Base-by-base conservation (phyloP, 2,329 filamentous ascomycete genomes). In the Diaporthe citri region DNA sequence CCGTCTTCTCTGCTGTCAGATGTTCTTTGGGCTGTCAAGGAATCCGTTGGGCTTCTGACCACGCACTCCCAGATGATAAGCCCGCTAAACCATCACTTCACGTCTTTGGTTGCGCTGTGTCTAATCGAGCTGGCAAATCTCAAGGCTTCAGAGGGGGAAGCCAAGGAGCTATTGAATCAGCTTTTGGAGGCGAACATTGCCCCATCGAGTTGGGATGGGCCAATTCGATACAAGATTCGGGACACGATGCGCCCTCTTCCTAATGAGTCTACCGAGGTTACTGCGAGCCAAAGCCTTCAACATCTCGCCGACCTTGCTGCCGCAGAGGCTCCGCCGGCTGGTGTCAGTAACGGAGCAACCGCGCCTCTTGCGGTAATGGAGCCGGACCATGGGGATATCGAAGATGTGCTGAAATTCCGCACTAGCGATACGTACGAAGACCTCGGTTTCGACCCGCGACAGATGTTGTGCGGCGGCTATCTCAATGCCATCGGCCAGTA, bases 81-180 rank as follows among this genome's bases (percentile, higher is more conserved):
- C 71, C 93, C 93, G 0, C 84, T 95, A 59, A 91, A 91, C 73
- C 91, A 94, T 79, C 92, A 95, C 80, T 93, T 93, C 77, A 88
- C 88, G 72, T 88, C 87, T 17, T 85, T 94, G 13, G 87, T 88
- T 1, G 86, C 89, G 15, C 85, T 93, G 79, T 88, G 89, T n/a
- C 84, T 95, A 5, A 83, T 90, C 64, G 90, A 92, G 77, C 85
- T 94, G 46, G 84, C 84, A 43, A 90, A 88, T 78, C 83, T 88
- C 12, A 88, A 90, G 12, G 86, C 84, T 76, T 90, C 88, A 3
- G 87, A 87, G 59, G 88, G 90, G 7, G 90, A 92, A 77, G 91
- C 91, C 0, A 85, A 85, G 20, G 84, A 85, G 74, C 85, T 90
- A 10, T 85, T 93, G 34, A 88, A 86, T 76, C 87, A 90, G 34